A percentile compares a stretch with the other conserved stretches of the same genome.
Conservation (phyloP, 2,329 filamentous ascomycete genomes). For the Thelonectria olida region DNA sequence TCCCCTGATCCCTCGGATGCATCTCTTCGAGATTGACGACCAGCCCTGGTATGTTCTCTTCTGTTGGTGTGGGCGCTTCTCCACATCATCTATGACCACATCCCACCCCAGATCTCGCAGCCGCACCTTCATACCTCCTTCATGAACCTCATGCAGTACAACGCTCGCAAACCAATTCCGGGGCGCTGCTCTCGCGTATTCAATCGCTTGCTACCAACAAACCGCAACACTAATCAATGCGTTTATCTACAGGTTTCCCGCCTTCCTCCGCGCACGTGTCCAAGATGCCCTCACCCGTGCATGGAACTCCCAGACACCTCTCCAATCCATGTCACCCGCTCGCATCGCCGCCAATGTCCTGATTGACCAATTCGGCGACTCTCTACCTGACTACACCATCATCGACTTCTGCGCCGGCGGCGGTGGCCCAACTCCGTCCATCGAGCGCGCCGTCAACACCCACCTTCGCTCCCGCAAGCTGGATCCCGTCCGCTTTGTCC, state of each 20-base stretch:
- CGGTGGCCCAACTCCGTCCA: conserved; percentile 74
- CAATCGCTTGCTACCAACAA: neutral
- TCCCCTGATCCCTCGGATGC: conserved; percentile 64
- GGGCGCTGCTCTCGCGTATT: no score
- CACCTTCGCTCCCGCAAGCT: conserved; percentile 41
- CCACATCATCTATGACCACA: neutral
- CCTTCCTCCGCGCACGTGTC: conserved; percentile 69
- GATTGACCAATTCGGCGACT: conserved; percentile 56
- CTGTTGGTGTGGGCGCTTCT: conserved; percentile 1
- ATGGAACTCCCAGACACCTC: conserved; percentile 69
- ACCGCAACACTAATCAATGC: neutral
- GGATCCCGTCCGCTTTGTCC: conserved; percentile 63
- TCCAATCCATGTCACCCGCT: conserved; percentile 68
- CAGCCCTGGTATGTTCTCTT: conserved; percentile 64
- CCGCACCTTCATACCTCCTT: neutral
- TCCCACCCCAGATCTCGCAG: neutral
- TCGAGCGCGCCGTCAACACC: conserved; percentile 68
- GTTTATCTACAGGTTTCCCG: conserved; percentile 64
- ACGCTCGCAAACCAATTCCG: neutral
- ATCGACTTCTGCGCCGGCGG: conserved; percentile 82
- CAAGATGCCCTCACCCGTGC: conserved; percentile 71
- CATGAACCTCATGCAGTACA: neutral
- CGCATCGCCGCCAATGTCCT: conserved; percentile 68
- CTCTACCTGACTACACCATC: conserved; percentile 65
- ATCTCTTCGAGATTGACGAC: conserved; percentile 75